phyloP scores from a whole-genome alignment of 208 protist species.

The Leishmania aethiopica region DNA sequence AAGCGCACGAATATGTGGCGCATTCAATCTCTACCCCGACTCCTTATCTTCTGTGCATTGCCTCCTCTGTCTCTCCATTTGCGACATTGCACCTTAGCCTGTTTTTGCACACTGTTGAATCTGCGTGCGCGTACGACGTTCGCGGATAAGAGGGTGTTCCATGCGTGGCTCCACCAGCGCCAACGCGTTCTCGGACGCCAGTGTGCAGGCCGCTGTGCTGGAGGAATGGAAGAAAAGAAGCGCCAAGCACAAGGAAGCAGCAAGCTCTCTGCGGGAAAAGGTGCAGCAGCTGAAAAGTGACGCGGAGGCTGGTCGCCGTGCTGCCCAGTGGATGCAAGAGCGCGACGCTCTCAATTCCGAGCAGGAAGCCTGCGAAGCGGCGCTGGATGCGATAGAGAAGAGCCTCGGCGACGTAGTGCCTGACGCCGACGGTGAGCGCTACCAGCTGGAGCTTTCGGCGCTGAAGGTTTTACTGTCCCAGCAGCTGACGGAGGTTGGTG shows the following conservation, averaged over 20 bases:
- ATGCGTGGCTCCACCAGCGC: neutral
- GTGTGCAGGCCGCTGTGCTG: conserved; percentile 41
- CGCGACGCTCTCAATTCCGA: conserved; percentile 32
- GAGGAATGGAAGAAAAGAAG: conserved; percentile 47
- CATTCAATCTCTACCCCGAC: neutral
- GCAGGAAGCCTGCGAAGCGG: conserved; percentile 28
- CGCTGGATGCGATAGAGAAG: neutral
- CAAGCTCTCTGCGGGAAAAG: conserved; percentile 31
- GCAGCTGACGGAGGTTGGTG: conserved; percentile 19
- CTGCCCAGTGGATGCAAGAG: conserved; percentile 36
- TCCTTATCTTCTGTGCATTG: neutral
- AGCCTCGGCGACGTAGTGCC: neutral
- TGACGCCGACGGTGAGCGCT: neutral
- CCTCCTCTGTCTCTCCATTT: neutral
- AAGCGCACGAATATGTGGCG: neutral
- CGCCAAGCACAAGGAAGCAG: conserved; percentile 24
- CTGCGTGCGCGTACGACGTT: neutral
- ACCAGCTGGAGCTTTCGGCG: conserved; percentile 12
- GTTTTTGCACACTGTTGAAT: neutral
- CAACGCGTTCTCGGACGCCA: conserved; percentile 36
- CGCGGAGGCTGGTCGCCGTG: conserved; percentile 14
- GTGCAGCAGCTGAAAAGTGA: conserved; percentile 46
- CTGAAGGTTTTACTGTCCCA: conserved; percentile 13
- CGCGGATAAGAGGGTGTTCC: neutral
- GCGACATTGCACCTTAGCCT: neutral